Base-by-base conservation (phyloP, 495 filamentous ascomycete species). In the Paragyromitra xinjiangensis region DNA sequence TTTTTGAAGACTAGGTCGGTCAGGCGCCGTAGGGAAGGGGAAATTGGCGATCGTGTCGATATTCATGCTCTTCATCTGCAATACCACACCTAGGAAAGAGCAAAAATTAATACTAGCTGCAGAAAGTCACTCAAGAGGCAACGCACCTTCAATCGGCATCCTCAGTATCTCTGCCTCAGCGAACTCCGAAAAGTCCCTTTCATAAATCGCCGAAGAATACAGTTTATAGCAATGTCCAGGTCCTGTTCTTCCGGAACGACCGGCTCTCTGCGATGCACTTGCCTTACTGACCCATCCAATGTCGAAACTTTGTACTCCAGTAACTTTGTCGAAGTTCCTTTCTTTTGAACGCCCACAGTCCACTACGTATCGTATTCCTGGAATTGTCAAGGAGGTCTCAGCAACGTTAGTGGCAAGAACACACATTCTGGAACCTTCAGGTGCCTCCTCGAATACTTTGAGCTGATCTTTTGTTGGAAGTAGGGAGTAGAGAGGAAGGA, bases 281-380 rank as follows among this genome's bases (percentile, higher is more conserved):
- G 96, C 96, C 85, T 99, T 98, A 86, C 94, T 97, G 76, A 97
- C 95, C 94, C 95, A 99, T 53, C 91, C 91, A 53, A 98, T 88
- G 81, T 97, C 92, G 81, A 97, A 99, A 79, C 90, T 97, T 83
- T 98, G 95, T 0, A 99, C 94, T 9, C 95, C 95, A 9, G 92
- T 98, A 24, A 87, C 84, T 14, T 88, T 85, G 79, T 98, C 91
- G 80, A 94, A 98, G 62, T 90, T 92, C 70, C 94, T 92, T 82
- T 97, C 94, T 83, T 99, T 99, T 1, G 92, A 89, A 51, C 96
- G 88, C 40, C 96, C 96, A 80, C 91, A 91, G 83, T 99, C 96
- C 75, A 99, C 97, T 16, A 99, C 96, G 81, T 98, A 99, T 67
- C 92, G 89, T 72, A 97, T 95, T 19, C 94, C 94, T 3, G 96